Percentiles rank a stretch among this genome's conserved stretches.
These are phyloP conservation scores for Cercophora samala DNA, from an alignment of 495 filamentous ascomycete species.

Conservation along the genomic window DNA sequence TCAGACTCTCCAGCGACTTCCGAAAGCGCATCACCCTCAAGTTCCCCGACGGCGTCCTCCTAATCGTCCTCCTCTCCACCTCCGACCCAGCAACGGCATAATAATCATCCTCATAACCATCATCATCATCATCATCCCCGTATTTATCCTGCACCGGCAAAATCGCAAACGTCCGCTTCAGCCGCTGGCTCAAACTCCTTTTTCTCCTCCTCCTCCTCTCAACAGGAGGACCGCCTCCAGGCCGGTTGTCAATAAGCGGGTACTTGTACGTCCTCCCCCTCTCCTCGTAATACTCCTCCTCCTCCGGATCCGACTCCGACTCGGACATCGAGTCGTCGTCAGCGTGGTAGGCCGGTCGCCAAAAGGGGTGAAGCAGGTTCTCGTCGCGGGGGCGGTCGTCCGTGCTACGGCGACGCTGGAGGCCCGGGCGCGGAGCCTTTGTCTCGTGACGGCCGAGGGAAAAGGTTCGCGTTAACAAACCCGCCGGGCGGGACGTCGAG, in stretches of 20 bases:
- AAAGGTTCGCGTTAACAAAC: constrained; percentile 42
- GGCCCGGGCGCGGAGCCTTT: constrained; percentile 30
- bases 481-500: constrained; percentile 42
- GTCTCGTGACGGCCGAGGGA: constrained; percentile 37
- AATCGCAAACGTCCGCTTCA: constrained; percentile 53
- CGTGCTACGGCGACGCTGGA: constrained; percentile 36
- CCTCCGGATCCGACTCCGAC: constrained; percentile 40
- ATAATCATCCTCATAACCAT: constrained; percentile 31
- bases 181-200: constrained; percentile 46
- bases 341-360: constrained; percentile 74
- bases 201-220: constrained; percentile 44
- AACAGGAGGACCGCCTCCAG: constrained; percentile 34
- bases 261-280: constrained; percentile 32
- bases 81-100: constrained; percentile 30
- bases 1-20: constrained; percentile 39
- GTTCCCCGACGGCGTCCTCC: constrained; percentile 48
- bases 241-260: constrained; percentile 44
- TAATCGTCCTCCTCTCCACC: constrained; percentile 48
- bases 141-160: constrained; percentile 41
- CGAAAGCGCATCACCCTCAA: constrained; percentile 49
- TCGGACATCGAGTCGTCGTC: constrained; percentile 55
- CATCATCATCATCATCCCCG: constrained; percentile 29
- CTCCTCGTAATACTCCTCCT: constrained; percentile 28
- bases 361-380: constrained; percentile 71
- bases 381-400: constrained; percentile 43